Percentiles rank a stretch among this genome's conserved stretches.
These are phyloP conservation scores for Globisporangium okanoganense DNA, from an alignment of 352 stramenopile species.

Conservation along the genomic window DNA sequence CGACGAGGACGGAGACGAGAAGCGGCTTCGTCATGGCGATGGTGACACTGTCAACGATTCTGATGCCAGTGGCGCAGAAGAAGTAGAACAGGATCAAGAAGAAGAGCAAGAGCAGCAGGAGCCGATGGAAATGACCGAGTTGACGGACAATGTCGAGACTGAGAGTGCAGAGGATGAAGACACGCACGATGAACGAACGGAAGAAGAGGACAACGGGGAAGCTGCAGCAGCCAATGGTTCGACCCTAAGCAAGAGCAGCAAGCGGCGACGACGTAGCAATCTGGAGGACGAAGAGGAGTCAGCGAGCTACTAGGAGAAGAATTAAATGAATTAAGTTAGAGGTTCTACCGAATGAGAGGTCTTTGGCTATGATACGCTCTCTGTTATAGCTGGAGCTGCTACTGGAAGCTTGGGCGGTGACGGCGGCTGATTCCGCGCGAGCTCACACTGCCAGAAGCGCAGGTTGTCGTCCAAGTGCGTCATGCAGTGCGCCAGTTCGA, in stretches of 20 bases:
- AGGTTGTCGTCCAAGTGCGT: conserved; percentile 66
- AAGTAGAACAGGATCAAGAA: conserved; percentile 13
- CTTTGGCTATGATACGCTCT: neutral
- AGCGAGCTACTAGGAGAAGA: neutral
- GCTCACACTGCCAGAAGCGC: conserved; percentile 62
- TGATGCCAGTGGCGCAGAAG: conserved; percentile 10
- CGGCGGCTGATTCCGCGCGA: conserved; percentile 34
- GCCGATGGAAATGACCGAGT: conserved; percentile 5
- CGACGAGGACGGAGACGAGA: conserved; percentile 20
- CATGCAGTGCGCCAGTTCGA: conserved; percentile 56
- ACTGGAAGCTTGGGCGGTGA: conserved; percentile 13
- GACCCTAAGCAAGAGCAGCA: neutral
- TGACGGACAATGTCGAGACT: conserved; percentile 14
- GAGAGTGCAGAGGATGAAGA: conserved; percentile 16
- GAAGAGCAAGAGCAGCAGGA: conserved; percentile 12
- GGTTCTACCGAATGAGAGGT: neutral
- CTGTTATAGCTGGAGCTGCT: conserved; percentile 6
- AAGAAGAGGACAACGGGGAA: neutral
- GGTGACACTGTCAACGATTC: conserved; percentile 12
- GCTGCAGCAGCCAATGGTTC: neutral
- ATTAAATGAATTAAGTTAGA: conserved; percentile 5
- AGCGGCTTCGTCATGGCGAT: conserved; percentile 1
- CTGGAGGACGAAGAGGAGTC: conserved; percentile 5
- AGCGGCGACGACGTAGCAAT: conserved; percentile 5
- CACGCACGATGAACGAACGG: conserved; percentile 8